These are phyloP conservation scores for Anastatica hierochuntica DNA, from an alignment of 345 rosid genomes.

Conservation along the genomic window DNA sequence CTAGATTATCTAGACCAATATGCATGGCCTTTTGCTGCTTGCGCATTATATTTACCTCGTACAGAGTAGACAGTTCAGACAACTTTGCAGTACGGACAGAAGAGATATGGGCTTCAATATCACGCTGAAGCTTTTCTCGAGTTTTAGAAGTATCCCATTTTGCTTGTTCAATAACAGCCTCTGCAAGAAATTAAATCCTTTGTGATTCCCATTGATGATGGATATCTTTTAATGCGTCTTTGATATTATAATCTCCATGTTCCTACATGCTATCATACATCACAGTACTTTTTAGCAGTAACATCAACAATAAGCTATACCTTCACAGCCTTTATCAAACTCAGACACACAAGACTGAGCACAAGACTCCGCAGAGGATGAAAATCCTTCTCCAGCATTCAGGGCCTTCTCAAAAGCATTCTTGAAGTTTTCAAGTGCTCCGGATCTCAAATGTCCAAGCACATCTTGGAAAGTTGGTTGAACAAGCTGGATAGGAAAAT, in stretches of 20 bases:
- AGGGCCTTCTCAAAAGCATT: constrained; percentile 70
- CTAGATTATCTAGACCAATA: constrained; percentile 4
- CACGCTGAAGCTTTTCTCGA: constrained; percentile 73
- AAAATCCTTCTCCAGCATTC: constrained; percentile 72
- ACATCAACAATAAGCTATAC: constrained; percentile 27
- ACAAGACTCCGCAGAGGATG: constrained; percentile 47
- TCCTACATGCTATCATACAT: constrained; percentile 1
- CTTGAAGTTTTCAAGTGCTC: constrained; percentile 60
- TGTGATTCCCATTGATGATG: neutral
- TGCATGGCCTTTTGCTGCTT: constrained; percentile 3
- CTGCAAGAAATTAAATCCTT: constrained; percentile 36
- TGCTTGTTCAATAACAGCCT: constrained; percentile 77
- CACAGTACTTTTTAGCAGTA: neutral
- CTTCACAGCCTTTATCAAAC: constrained; percentile 71
- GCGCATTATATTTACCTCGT: constrained; percentile 43
- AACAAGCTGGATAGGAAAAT: constrained; percentile 49
- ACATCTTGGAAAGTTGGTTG: constrained; percentile 76
- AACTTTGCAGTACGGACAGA: constrained; percentile 73
- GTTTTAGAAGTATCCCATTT: constrained; percentile 81
- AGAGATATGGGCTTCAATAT: constrained; percentile 75
- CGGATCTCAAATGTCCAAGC: constrained; percentile 70
- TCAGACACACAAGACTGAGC: constrained; percentile 35
- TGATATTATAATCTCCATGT: constrained; percentile 4
- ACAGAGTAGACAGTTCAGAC: constrained; percentile 61
- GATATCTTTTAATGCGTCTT: constrained; percentile 6